Evolutionary conservation across 164 flowering plant species (phyloP), one percentile per base, ranked within the genome.

Genomic region (Saururus chinensis): DNA sequence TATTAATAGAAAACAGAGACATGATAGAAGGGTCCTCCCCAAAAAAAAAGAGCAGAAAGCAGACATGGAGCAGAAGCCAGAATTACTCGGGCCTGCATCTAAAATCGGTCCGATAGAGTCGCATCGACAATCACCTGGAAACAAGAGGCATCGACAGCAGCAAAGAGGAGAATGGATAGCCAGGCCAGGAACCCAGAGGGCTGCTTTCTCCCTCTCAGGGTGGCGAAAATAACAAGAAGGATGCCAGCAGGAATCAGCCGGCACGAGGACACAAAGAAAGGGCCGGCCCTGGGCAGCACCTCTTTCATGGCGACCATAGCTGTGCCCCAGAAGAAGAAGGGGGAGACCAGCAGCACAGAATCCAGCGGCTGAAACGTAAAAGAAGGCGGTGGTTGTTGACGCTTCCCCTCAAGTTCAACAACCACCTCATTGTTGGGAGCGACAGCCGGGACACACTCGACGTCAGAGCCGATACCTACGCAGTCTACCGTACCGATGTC

Each of bases 301-400:
- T 88, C 88, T 74, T 93, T 93, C 98, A 93, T 93, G 0, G 96
- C 98, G 53, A 90, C 98, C 98, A 93, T 93, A 1, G 98, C 85
- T 17, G 98, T 93, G 1, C 98, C 98, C 98, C 98, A 93, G 72
- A 93, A 93, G 85, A 93, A 93, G 75, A 93, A 93, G 0, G 97
- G 98, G 7, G 96, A 89, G 0, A 93, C 73, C 71, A 93, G 65
- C 45, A 93, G 71, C 30, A 67, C 82, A 84, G 80, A 86, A 58
- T 90, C 95, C 85, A 61, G 74, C 61, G 70, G 52, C 19, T 51
- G 37, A n/a, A 19, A 9, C 11, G 40, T 35, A 21, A 54, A 62
- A 60, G 24, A 23, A 55, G 58, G 19, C 5, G 30, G 4, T 8
- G 17, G 58, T 14, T 17, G 19, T 23, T 23, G 17, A 0, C 24